A percentile compares a stretch with the other conserved stretches of the same genome.
Evolutionary conservation across 768 basidiomycete species (phyloP).

Genomic region (Russula foetens): DNA sequence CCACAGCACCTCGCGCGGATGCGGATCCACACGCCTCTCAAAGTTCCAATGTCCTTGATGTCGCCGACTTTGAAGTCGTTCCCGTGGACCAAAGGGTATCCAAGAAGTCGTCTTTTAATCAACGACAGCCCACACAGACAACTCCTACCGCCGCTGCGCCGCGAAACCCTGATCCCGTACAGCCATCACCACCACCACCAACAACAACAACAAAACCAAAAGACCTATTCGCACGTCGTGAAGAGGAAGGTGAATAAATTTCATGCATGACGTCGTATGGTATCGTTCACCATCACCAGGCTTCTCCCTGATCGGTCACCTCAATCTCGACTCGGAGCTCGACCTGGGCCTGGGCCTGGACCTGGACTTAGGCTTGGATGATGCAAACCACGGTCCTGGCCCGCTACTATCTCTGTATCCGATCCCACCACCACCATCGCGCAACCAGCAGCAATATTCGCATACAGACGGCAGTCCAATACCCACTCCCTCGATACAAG

Average conservation of each 20-base stretch:
- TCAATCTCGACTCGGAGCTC: constrained; percentile 57
- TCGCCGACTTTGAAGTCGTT: constrained; percentile 15
- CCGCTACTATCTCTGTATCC: background rate
- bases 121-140: no score
- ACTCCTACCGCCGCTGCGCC: background rate
- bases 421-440: background rate
- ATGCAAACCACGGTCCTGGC: background rate
- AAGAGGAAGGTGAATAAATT: constrained; percentile 62
- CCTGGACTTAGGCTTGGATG: no score
- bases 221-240: constrained; percentile 64
- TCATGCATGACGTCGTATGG: no score
- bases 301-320: constrained; percentile 67
- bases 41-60: constrained; percentile 26
- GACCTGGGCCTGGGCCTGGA: no score
- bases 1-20: constrained; percentile 15
- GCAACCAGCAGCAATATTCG: no score
- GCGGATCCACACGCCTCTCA: constrained; percentile 14
- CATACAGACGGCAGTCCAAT: background rate
- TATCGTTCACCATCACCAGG: no score
- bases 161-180: background rate
- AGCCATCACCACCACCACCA: background rate
- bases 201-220: constrained; percentile 44
- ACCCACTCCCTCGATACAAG: constrained; percentile 7
- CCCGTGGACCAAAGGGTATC: background rate
- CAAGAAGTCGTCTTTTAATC: background rate